Percentiles rank a stretch among this genome's conserved stretches.
These are phyloP conservation scores for Paracamarosporium sp. DNA, from an alignment of 2,329 filamentous ascomycete species.

Conservation along the genomic window DNA sequence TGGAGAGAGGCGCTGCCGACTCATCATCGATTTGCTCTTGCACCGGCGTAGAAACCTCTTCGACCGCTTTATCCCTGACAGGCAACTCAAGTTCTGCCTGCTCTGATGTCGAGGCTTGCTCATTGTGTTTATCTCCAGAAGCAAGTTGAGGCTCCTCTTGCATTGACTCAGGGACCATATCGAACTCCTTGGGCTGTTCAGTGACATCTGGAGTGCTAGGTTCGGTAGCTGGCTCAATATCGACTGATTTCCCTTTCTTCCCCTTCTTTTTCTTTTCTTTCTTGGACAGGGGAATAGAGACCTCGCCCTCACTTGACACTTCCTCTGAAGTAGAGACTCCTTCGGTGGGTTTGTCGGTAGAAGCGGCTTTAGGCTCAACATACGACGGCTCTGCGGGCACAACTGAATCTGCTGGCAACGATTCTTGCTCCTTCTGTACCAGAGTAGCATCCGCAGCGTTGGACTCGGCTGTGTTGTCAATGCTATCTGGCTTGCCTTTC, in stretches of 20 bases:
- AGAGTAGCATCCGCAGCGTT: not conserved
- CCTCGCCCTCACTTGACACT: not conserved
- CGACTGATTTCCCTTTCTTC: slow-evolving; percentile 19
- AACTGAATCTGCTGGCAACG: too few relatives aligned
- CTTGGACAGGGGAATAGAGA: slow-evolving; percentile 17
- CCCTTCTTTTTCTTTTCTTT: slow-evolving; percentile 35
- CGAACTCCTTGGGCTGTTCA: not conserved
- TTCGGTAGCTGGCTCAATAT: not conserved
- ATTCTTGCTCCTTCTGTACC: not conserved
- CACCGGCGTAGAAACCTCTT: not conserved
- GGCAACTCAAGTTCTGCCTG: not conserved
- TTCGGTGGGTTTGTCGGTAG: not conserved
- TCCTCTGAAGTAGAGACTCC: not conserved
- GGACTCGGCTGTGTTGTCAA: slow-evolving; percentile 11
- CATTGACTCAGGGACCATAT: not conserved
- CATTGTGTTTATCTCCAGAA: not conserved
- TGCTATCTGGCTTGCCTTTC: slow-evolving; percentile 20
- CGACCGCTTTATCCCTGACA: not conserved
- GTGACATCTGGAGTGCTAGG: not conserved
- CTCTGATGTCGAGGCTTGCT: not conserved
- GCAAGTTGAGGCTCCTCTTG: not conserved
- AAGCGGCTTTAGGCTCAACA: not conserved
- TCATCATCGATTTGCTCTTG: slow-evolving; percentile 12
- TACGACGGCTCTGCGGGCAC: too few relatives aligned
- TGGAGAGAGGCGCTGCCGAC: slow-evolving; percentile 33